These are phyloP conservation scores for Eremochloa ophiuroides DNA, from an alignment of 176 grass and related monocot species.

Conservation along the genomic window DNA sequence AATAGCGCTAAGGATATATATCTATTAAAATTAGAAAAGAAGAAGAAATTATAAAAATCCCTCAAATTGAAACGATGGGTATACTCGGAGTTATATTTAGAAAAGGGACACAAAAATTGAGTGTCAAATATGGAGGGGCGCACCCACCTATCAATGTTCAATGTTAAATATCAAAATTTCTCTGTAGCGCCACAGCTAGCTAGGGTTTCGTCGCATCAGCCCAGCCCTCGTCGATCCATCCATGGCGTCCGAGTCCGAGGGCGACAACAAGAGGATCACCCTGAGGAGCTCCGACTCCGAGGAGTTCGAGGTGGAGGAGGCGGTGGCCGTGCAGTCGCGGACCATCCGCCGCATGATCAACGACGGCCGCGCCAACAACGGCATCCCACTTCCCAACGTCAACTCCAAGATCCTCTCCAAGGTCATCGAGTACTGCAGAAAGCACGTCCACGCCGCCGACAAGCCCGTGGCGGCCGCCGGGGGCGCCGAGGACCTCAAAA, in stretches of 20 bases:
- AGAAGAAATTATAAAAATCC: too few relatives aligned
- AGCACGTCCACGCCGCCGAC: slow-evolving; percentile 30
- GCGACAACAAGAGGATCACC: slow-evolving; percentile 28
- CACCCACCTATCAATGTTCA: too few relatives aligned
- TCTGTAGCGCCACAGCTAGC: too few relatives aligned
- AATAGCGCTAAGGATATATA: too few relatives aligned
- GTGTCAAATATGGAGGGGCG: too few relatives aligned
- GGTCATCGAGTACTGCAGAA: slow-evolving; percentile 68
- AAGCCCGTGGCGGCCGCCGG: not conserved
- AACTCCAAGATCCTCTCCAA: slow-evolving; percentile 44
- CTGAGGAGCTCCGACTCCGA: slow-evolving; percentile 27
- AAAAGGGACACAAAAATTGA: too few relatives aligned
- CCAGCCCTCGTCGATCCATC: not conserved
- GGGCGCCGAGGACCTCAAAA: slow-evolving; percentile 37
- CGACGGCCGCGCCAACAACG: slow-evolving; percentile 47
- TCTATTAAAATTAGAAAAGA: too few relatives aligned
- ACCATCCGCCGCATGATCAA: slow-evolving; percentile 58
- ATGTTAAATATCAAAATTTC: too few relatives aligned
- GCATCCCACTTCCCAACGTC: slow-evolving; percentile 51
- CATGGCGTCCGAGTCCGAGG: not conserved
- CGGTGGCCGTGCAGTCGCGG: slow-evolving; percentile 32
- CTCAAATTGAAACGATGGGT: too few relatives aligned
- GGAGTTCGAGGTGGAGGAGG: slow-evolving; percentile 42
- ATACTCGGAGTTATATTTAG: too few relatives aligned
- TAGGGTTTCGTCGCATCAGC: too few relatives aligned